Conservation (phyloP, 1,139 yeast species). For the Sugiyamaella paludigena region DNA sequence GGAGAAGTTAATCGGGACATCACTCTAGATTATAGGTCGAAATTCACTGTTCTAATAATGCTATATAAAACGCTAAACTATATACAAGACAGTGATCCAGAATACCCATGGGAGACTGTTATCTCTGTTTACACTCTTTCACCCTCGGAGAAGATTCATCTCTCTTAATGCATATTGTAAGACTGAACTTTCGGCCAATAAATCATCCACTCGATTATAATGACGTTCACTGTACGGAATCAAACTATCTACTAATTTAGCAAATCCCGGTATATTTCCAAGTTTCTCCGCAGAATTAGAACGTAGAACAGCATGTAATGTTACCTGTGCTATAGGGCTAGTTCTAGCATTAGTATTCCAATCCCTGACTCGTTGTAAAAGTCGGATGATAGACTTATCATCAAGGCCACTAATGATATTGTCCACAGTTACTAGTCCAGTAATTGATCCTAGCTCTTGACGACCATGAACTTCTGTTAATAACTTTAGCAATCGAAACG, state of each 20-base stretch:
- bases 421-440: slow-evolving; percentile 66
- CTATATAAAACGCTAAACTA: too few species aligned
- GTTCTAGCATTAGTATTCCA: slow-evolving; percentile 92
- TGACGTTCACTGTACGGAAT: slow-evolving; percentile 89
- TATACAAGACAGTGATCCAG: too few species aligned
- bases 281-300: slow-evolving; percentile 52
- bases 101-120: too few species aligned
- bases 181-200: slow-evolving; percentile 80
- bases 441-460: slow-evolving; percentile 45
- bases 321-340: slow-evolving; percentile 74
- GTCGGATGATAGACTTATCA: slow-evolving; percentile 54
- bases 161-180: slow-evolving; percentile 82
- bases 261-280: slow-evolving; percentile 63
- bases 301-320: slow-evolving; percentile 62
- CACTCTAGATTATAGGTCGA: too few species aligned
- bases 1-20: too few species aligned
- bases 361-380: slow-evolving; percentile 77
- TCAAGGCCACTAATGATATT: slow-evolving; percentile 57
- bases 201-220: slow-evolving; percentile 65
- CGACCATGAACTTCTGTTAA: slow-evolving; percentile 31
- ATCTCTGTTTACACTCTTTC: neutral
- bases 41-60: too few species aligned
- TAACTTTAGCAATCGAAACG: slow-evolving; percentile 39
- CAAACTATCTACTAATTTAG: slow-evolving; percentile 66
- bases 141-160: slow-evolving; percentile 30